phyloP scores from a whole-genome alignment of 805 yeast species.

The Wickerhamomyces chaumierensis region DNA sequence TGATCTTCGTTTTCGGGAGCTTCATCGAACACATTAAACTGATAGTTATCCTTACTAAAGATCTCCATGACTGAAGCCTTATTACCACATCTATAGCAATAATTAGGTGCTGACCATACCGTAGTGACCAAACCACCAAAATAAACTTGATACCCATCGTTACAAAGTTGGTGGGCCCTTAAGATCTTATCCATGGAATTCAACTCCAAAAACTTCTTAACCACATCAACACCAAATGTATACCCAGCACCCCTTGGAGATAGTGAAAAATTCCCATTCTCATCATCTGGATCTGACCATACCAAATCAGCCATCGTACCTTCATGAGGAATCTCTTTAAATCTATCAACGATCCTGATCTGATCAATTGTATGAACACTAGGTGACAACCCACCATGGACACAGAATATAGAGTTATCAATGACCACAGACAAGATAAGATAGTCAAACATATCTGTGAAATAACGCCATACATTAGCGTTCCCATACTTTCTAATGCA shows the following conservation, averaged over 20 bases:
- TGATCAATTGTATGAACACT: conserved; percentile 91
- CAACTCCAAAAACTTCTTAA: conserved; percentile 68
- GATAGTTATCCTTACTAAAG: conserved; percentile 50
- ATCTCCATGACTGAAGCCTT: conserved; percentile 95
- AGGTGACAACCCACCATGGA: conserved; percentile 95
- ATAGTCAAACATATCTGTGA: conserved; percentile 90
- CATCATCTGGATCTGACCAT: conserved; percentile 97
- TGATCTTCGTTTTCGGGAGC: conserved; percentile 80
- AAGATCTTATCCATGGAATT: conserved; percentile 74
- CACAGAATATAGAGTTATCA: conserved; percentile 83
- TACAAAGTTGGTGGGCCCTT: conserved; percentile 93
- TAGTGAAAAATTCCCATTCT: conserved; percentile 63
- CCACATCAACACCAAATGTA: conserved; percentile 87
- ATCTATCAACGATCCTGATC: conserved; percentile 79
- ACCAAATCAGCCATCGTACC: conserved; percentile 99
- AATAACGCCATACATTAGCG: conserved; percentile 72
- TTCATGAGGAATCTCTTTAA: conserved; percentile 94
- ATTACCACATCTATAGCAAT: conserved; percentile 94
- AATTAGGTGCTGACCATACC: conserved; percentile 98
- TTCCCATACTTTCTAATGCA: conserved; percentile 82
- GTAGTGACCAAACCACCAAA: conserved; percentile 89
- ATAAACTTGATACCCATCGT: conserved; percentile 88
- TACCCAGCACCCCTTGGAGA: conserved; percentile 98
- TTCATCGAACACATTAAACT: conserved; percentile 91
- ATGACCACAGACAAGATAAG: conserved; percentile 82